Percentiles rank a stretch among this genome's conserved stretches.
These are phyloP conservation scores for Hypoxylon perforatum DNA, from an alignment of 495 filamentous ascomycete genomes.

Conservation along the genomic window DNA sequence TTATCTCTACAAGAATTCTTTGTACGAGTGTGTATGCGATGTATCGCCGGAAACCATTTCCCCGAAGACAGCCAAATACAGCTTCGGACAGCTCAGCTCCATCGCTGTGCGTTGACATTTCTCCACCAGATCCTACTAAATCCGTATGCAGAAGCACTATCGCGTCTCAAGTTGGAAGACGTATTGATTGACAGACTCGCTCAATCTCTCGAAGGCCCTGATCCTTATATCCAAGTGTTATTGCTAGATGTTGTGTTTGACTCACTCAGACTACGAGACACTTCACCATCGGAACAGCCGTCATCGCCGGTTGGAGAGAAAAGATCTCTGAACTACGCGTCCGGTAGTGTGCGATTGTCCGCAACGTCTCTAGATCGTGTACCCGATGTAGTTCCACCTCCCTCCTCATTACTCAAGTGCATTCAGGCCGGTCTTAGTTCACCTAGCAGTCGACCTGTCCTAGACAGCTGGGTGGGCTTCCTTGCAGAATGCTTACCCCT, in stretches of 20 bases:
- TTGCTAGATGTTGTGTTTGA: conserved; percentile 80
- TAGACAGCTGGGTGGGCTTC: conserved; percentile 92
- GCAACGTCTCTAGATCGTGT: conserved; percentile 43
- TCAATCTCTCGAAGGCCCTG: conserved; percentile 68
- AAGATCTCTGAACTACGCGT: conserved; percentile 45
- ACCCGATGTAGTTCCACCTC: conserved; percentile 65
- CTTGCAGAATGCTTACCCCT: conserved; percentile 86
- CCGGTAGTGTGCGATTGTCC: conserved; percentile 38
- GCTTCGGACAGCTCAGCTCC: conserved; percentile 66
- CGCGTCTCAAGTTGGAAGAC: conserved; percentile 76
- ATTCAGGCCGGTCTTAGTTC: conserved; percentile 85
- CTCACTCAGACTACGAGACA: conserved; percentile 72
- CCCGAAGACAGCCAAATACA: conserved; percentile 47
- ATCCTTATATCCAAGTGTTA: conserved; percentile 76
- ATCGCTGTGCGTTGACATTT: conserved; percentile 74
- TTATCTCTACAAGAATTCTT: conserved; percentile 71
- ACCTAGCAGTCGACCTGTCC: conserved; percentile 73
- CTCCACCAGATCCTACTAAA: conserved; percentile 81
- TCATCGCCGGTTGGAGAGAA: conserved; percentile 57
- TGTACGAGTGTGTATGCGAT: conserved; percentile 66
- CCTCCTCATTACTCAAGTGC: conserved; percentile 80
- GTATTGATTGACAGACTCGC: conserved; percentile 76
- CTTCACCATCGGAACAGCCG: conserved; percentile 56
- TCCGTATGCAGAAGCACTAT: conserved; percentile 72
- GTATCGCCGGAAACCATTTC: conserved; percentile 61